phyloP scores from a whole-genome alignment of 805 yeast genomes.

The Cyberlindnera veronae region DNA sequence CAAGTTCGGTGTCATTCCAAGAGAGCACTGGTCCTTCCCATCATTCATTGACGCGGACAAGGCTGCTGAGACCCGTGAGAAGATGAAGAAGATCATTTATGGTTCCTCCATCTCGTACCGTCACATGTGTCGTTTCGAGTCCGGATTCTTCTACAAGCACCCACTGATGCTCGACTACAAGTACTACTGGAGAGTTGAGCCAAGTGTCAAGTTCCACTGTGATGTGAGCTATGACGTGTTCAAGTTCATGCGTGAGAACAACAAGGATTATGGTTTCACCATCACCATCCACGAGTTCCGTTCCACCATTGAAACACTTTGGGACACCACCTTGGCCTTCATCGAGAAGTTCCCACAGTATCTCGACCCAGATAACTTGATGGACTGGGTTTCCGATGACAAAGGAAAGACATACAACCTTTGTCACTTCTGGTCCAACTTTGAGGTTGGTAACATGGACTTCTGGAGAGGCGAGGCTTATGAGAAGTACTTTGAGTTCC shows the following conservation, averaged over 20 bases:
- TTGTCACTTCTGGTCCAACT: constrained; percentile 91
- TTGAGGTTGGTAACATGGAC: constrained; percentile 72
- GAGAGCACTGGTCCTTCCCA: constrained; percentile 86
- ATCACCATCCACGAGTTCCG: constrained; percentile 73
- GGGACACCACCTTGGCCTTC: constrained; percentile 68
- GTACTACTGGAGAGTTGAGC: constrained; percentile 95
- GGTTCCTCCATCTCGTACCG: constrained; percentile 69
- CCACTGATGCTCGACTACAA: constrained; percentile 71
- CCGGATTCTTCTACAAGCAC: constrained; percentile 86
- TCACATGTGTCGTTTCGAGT: constrained; percentile 91
- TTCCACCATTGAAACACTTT: constrained; percentile 70
- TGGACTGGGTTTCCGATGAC: constrained; percentile 70
- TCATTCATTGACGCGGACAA: constrained; percentile 71
- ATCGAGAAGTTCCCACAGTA: constrained; percentile 56
- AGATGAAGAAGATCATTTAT: constrained; percentile 55
- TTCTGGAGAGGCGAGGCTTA: constrained; percentile 78
- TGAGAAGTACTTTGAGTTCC: constrained; percentile 60
- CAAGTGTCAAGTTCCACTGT: constrained; percentile 75
- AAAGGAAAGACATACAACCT: constrained; percentile 69
- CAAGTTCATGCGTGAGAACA: constrained; percentile 76
- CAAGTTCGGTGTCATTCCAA: constrained; percentile 76
- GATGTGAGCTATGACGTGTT: constrained; percentile 79
- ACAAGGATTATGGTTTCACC: constrained; percentile 73
- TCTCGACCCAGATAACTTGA: constrained; percentile 56
- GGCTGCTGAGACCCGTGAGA: constrained; percentile 54